Conservation (phyloP, 1,284 basidiomycete species). For the Cryptococcus deneoformans region DNA sequence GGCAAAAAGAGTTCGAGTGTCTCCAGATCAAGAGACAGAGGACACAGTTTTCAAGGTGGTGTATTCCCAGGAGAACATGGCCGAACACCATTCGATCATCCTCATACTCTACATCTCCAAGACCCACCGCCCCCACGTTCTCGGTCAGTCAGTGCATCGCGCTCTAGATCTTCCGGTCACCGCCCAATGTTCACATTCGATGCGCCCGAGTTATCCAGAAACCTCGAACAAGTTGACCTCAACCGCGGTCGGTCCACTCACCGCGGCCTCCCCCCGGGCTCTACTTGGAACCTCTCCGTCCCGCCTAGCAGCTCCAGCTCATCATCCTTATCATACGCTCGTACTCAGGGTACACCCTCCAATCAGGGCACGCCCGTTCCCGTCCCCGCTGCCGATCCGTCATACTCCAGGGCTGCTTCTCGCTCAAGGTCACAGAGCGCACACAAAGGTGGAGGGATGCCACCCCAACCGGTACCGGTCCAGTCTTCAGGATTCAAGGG, state of each 20-base stretch:
- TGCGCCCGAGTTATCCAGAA: slow-evolving; percentile 10
- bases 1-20: too few species aligned
- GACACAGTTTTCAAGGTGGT: background rate
- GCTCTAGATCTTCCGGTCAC: slow-evolving; percentile 11
- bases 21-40: slow-evolving; percentile 7
- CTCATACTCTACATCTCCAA: background rate
- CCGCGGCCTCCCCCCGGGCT: slow-evolving; percentile 6
- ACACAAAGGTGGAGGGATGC: background rate
- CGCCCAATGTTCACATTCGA: slow-evolving; percentile 14
- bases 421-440: slow-evolving; percentile 2
- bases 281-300: background rate
- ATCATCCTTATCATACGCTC: background rate
- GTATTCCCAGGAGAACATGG: background rate
- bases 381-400: background rate
- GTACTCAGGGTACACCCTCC: background rate
- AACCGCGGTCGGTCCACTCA: slow-evolving; percentile 6
- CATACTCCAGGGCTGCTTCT: background rate
- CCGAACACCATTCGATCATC: background rate
- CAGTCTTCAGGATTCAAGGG: background rate
- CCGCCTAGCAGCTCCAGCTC: background rate
- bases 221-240: slow-evolving; percentile 9
- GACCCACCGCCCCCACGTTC: slow-evolving; percentile 5
- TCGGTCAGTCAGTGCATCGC: slow-evolving; percentile 14
- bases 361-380: background rate
- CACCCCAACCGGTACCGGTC: background rate